These are phyloP conservation scores for Alternaria infectoria DNA, from an alignment of 2,329 filamentous ascomycete species.

Conservation along the genomic window DNA sequence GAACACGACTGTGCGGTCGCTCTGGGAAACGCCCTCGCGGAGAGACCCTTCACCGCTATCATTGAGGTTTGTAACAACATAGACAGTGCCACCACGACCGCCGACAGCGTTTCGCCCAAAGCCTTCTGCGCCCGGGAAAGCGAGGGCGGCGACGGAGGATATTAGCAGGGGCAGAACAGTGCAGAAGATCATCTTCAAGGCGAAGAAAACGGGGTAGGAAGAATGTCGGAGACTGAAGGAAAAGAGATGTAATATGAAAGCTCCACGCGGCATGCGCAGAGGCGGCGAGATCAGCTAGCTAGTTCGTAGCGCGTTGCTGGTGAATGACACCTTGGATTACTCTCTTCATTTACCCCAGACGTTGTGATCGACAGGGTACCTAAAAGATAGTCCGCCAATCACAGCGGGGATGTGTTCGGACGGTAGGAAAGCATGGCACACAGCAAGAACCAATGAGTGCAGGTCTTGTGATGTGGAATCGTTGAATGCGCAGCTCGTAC, in stretches of 20 bases:
- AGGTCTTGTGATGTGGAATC: not conserved
- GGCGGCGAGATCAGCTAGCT: not conserved
- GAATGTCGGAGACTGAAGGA: not conserved
- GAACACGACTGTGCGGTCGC: constrained; percentile 59
- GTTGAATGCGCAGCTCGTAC: not conserved
- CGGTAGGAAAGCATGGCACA: not conserved
- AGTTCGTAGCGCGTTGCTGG: not conserved
- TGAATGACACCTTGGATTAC: not conserved
- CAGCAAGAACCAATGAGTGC: not conserved
- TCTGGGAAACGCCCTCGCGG: constrained; percentile 57
- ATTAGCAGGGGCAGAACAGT: constrained; percentile 23
- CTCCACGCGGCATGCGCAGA: not conserved
- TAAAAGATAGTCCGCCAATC: constrained; percentile 21
- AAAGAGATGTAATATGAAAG: not conserved
- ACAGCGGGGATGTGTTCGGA: not conserved
- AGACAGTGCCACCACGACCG: constrained; percentile 55
- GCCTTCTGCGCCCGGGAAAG: constrained; percentile 60
- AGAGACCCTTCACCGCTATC: constrained; percentile 58
- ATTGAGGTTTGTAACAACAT: constrained; percentile 58
- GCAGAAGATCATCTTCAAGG: constrained; percentile 19
- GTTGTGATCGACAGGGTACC: constrained; percentile 13
- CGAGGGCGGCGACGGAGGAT: constrained; percentile 34
- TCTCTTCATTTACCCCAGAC: constrained; percentile 18
- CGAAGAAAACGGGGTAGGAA: not conserved
- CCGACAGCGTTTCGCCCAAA: constrained; percentile 57